Evolutionary conservation across 2,329 filamentous ascomycete species (phyloP).

Genomic region (Ascochyta viciae-villosae): DNA sequence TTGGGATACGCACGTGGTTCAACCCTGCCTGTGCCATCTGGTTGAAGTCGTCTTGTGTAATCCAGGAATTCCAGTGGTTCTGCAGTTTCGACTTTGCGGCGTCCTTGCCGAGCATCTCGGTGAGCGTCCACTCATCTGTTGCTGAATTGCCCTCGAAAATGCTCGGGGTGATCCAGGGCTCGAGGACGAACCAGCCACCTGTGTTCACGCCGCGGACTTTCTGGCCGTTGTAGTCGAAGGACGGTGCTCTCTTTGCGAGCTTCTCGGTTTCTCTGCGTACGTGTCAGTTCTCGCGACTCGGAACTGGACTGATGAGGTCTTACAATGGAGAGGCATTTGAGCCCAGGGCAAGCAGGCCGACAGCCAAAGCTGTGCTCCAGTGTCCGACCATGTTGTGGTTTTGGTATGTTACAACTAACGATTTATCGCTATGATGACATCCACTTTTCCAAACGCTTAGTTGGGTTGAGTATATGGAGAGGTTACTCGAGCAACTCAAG

Average conservation of each 20-base stretch:
- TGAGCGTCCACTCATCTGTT: slow-evolving; percentile 65
- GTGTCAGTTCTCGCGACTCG: not conserved
- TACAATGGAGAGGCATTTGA: slow-evolving; percentile 43
- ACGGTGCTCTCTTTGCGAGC: slow-evolving; percentile 40
- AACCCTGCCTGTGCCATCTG: slow-evolving; percentile 63
- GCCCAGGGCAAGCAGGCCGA: slow-evolving; percentile 41
- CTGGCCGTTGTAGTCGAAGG: slow-evolving; percentile 61
- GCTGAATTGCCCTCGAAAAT: slow-evolving; percentile 63
- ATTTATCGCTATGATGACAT: slow-evolving; percentile 18
- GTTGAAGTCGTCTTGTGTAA: slow-evolving; percentile 62
- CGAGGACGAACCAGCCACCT: slow-evolving; percentile 69
- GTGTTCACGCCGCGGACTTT: slow-evolving; percentile 71
- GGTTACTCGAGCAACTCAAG: slow-evolving; percentile 19
- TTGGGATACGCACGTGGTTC: slow-evolving; percentile 70
- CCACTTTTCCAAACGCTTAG: not conserved
- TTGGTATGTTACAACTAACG: slow-evolving; percentile 13
- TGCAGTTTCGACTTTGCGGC: slow-evolving; percentile 57
- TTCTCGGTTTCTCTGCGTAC: slow-evolving; percentile 22
- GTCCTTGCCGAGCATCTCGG: slow-evolving; percentile 57
- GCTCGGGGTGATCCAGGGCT: slow-evolving; percentile 70
- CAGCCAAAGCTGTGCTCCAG: slow-evolving; percentile 31
- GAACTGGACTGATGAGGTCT: slow-evolving; percentile 7
- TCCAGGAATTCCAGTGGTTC: slow-evolving; percentile 66
- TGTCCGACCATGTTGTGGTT: slow-evolving; percentile 35
- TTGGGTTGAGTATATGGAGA: slow-evolving; percentile 11